Conservation (phyloP, 306 rosid genomes). For the Quercus variabilis region DNA sequence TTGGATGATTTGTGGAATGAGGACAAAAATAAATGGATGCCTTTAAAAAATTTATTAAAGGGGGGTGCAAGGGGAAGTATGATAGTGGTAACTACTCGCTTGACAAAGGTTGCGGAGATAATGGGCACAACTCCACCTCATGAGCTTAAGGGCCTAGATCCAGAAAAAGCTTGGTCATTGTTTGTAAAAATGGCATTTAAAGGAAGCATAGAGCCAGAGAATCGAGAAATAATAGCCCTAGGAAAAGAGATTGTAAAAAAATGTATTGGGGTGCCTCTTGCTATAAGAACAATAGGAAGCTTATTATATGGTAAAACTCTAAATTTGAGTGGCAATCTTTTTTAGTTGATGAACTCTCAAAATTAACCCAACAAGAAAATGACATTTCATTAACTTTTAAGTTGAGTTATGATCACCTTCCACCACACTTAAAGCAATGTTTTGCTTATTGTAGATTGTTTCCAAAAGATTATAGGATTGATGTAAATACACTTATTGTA, state of each 20-base stretch:
- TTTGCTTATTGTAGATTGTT: slow-evolving; percentile 21
- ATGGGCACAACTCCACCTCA: not conserved
- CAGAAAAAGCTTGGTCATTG: too few relatives aligned
- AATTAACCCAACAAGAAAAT: too few relatives aligned
- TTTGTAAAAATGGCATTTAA: too few relatives aligned
- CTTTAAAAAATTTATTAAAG: too few relatives aligned
- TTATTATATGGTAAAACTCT: not conserved
- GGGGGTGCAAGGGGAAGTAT: slow-evolving; percentile 1
- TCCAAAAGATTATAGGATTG: slow-evolving; percentile 17
- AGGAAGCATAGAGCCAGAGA: too few relatives aligned
- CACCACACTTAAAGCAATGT: slow-evolving; percentile 18
- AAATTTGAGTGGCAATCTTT: too few relatives aligned
- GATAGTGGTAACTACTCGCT: slow-evolving; percentile 11
- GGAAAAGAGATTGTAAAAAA: too few relatives aligned
- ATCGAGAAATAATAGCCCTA: too few relatives aligned
- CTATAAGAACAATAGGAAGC: not conserved
- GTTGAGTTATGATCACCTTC: slow-evolving; percentile 27
- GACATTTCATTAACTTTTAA: not conserved
- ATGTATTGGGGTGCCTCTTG: too few relatives aligned
- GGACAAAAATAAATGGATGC: not conserved
- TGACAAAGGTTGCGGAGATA: not conserved
- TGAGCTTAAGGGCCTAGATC: too few relatives aligned
- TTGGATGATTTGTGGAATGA: too few relatives aligned
- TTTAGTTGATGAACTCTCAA: too few relatives aligned
- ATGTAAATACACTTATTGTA: not conserved